Evolutionary conservation across 306 rosid genomes (phyloP), one percentile per base, ranked within the genome.

Genomic region (Trifolium repens): DNA sequence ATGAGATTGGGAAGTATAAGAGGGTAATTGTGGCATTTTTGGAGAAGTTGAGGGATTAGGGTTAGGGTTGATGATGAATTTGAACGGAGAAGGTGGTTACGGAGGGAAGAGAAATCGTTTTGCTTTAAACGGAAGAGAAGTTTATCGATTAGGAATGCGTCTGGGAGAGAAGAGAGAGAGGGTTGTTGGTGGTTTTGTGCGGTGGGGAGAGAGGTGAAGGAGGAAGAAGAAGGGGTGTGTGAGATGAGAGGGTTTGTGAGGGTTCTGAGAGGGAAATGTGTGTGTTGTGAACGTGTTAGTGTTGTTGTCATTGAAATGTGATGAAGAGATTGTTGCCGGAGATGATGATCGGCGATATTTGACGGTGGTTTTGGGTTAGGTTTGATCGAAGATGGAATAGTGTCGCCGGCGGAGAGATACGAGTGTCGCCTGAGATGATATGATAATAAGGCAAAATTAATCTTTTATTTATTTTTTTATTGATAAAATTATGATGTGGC

Each of bases 81-180:
- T 22, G 84, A 82, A 55, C 49, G 85, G 52, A 75, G 82, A 17
- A 90, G 79, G 75, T 52, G 79, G 68, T 55, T 81, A 24, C 76
- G 77, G 79, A 81, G 42, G 43, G 83, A 79, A 60, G 24, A 72
- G 59, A 42, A 67, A 63, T 81, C 80, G 67, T 83, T 79, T 79
- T 86, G 94, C 80, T 81, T 92, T 71, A 92, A 73, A 37, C 78
- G 72, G 76, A 85, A 74, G 49, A 90, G 40, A 13, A 87, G 78
- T 54, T 92, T 92, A 14, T 92, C 97, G 37, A 82, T 84, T 58
- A 81, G 30, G 65, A 88, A 74, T 0, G 85, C 82, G 68, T 86
- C 83, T 7, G 89, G 47, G 17, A 79, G 53, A 40, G 87, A 65
- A 44, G 74, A 53, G 12, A 10, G 9, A n/a, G 52, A 19, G 52